Percentiles rank a stretch among this genome's conserved stretches.
Conservation (phyloP, 331 rosid species). For the Cydonia oblonga region DNA sequence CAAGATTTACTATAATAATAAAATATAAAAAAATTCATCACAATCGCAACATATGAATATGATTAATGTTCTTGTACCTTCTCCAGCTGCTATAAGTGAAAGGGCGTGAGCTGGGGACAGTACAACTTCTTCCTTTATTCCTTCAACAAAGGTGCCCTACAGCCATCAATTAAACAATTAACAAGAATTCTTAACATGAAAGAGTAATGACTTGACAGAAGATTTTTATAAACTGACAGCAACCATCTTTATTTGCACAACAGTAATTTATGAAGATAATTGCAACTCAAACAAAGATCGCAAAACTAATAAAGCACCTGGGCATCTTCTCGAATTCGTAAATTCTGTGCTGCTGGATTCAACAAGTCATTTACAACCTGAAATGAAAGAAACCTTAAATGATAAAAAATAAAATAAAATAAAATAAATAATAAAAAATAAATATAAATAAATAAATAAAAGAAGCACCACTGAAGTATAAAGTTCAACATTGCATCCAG, state of each 20-base stretch:
- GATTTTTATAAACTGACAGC: background rate
- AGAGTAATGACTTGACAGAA: background rate
- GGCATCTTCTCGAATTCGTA: constrained; percentile 92
- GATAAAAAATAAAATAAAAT: background rate
- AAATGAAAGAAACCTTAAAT: constrained; percentile 28
- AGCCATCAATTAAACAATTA: constrained; percentile 19
- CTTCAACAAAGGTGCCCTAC: constrained; percentile 95
- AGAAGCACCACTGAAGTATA: constrained; percentile 11
- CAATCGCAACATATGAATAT: background rate
- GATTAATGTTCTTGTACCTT: constrained; percentile 46
- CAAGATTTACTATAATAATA: background rate
- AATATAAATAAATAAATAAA: constrained; percentile 8
- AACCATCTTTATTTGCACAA: constrained; percentile 1
- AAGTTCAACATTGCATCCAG: constrained; percentile 12
- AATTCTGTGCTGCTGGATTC: constrained; percentile 96
- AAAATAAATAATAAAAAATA: background rate
- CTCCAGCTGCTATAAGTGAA: constrained; percentile 98
- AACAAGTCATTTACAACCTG: constrained; percentile 95
- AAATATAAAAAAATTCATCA: background rate
- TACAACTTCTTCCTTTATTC: constrained; percentile 96
- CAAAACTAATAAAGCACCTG: constrained; percentile 50
- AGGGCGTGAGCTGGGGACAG: constrained; percentile 98
- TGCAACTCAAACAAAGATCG: constrained; percentile 9
- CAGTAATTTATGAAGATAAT: constrained; percentile 2
- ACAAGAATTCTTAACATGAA: constrained; percentile 3